Base-by-base conservation (phyloP, 176 grass and related monocot species). In the Rhipidocladum racemiflorum region DNA sequence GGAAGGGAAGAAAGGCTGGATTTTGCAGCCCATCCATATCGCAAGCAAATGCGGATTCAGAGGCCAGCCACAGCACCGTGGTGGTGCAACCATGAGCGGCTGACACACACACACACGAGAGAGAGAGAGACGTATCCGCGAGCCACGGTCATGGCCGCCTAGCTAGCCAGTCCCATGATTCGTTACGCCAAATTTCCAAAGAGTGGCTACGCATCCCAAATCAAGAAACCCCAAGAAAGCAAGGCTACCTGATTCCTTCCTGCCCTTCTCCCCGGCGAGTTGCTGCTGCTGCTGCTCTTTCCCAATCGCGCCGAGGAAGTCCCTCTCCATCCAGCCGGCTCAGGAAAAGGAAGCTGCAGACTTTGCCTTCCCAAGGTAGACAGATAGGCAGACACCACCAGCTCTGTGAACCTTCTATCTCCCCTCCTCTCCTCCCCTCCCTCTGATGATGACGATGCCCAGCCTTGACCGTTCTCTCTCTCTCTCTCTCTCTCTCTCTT, bases 281-380 rank as follows among this genome's bases (percentile, higher is more conserved):
- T 30, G 30, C 30, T 30, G 56, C 72, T 3, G 67, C 24, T 25
- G 76, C 51, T 81, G 82, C 67, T 91, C 88, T 63, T 83, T 89
- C 68, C 88, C 88, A 77, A 88, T 80, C 68, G 86, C 88, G 61
- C 86, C 86, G 66, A 97, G 48, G 84, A 97, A 97, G 57, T 97
- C 88, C 83, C 88, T 87, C 94, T 97, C 94, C 91, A 97, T 97
- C 45, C 72, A 60, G 49, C n/a, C 39, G 28, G 53, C 83, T 65
- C 46, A 1, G 6, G 69, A 74, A 74, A 87, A 83, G 74, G 16
- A 15, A 29, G 46, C 64, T 6, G 61, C 61, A 6, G 80, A 77
- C 36, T 81, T 85, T 69, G 64, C 89, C 65, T 57, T 49, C 27
- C 54, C 25, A 28, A 84, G 66, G 42, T 54, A 39, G 74, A 48